A percentile compares a stretch with the other conserved stretches of the same genome.
phyloP scores from a whole-genome alignment of 345 rosid genomes.

The Hibiscus trionum region DNA sequence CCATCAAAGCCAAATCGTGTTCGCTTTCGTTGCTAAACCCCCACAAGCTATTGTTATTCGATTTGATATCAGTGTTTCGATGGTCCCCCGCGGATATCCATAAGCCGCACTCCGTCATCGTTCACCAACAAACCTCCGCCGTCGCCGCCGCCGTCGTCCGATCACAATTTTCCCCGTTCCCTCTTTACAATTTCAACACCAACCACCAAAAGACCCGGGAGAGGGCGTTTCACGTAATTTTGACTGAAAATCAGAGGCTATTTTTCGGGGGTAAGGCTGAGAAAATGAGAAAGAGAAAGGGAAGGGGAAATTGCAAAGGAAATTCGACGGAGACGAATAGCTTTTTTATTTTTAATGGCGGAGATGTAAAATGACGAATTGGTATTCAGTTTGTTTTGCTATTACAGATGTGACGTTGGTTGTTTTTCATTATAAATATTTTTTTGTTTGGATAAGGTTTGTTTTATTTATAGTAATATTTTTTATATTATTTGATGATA shows the following conservation, averaged over 20 bases:
- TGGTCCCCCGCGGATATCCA: conserved; percentile 35
- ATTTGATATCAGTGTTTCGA: not conserved
- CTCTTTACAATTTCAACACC: conserved; percentile 10
- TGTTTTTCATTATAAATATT: not conserved
- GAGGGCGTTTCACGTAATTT: not conserved
- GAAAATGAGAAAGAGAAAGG: not conserved
- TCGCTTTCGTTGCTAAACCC: conserved; percentile 80
- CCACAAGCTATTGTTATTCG: conserved; percentile 23
- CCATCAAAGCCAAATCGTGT: conserved; percentile 80
- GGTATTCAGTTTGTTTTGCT: not conserved
- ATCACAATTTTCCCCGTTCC: conserved; percentile 9
- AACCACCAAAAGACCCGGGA: not conserved
- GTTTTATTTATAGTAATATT: not conserved
- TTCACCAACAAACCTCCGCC: not conserved
- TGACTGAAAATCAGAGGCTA: not conserved
- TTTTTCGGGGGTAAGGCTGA: not conserved
- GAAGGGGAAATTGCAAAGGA: conserved; percentile 10
- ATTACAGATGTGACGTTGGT: not conserved
- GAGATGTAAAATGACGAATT: conserved; percentile 16
- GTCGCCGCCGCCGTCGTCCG: conserved; percentile 1
- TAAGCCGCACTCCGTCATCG: conserved; percentile 53
- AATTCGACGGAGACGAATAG: not conserved
- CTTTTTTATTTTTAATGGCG: not conserved
- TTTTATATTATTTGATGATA: not conserved
- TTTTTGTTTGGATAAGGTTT: not conserved